Conservation (phyloP, 352 stramenopile genomes). For the Hyaloperonospora brassicae region DNA sequence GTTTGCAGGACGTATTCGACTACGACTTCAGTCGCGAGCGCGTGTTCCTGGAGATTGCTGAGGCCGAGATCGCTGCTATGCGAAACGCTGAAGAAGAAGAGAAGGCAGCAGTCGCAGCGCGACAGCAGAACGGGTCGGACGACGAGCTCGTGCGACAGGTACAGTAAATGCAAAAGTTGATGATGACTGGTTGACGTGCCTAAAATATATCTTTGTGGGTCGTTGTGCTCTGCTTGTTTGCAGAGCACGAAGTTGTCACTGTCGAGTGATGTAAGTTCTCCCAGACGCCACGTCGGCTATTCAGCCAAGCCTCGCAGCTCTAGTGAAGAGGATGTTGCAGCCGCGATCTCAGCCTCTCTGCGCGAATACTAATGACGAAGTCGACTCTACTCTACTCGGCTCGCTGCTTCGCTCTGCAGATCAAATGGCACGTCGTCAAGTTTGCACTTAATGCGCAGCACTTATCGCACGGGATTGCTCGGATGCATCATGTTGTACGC, state of each 20-base stretch:
- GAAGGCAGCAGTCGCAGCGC: slow-evolving; percentile 8
- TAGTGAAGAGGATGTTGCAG: slow-evolving; percentile 56
- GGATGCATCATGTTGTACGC: slow-evolving; percentile 66
- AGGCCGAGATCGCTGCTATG: slow-evolving; percentile 50
- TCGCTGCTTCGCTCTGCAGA: too few species aligned
- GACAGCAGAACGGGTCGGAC: slow-evolving; percentile 28
- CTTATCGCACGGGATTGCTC: slow-evolving; percentile 42
- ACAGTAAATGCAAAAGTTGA: neutral
- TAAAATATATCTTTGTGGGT: neutral
- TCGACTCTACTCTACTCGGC: neutral
- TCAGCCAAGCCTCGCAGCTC: slow-evolving; percentile 26
- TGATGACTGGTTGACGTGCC: neutral
- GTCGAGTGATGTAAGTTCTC: slow-evolving; percentile 26
- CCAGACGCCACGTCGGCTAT: slow-evolving; percentile 15
- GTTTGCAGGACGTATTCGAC: slow-evolving; percentile 51
- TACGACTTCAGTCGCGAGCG: slow-evolving; percentile 68
- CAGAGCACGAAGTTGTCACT: slow-evolving; percentile 38
- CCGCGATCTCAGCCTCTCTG: slow-evolving; percentile 53
- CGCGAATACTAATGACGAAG: slow-evolving; percentile 44
- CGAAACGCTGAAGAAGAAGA: slow-evolving; percentile 27
- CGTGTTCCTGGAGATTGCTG: slow-evolving; percentile 58
- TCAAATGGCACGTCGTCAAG: slow-evolving; percentile 9
- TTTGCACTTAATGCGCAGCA: slow-evolving; percentile 1
- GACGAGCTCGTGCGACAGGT: slow-evolving; percentile 42
- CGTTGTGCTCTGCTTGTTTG: neutral